A percentile compares a stretch with the other conserved stretches of the same genome.
phyloP scores from a whole-genome alignment of 306 rosid species.

The Cicer chorassanicum region DNA sequence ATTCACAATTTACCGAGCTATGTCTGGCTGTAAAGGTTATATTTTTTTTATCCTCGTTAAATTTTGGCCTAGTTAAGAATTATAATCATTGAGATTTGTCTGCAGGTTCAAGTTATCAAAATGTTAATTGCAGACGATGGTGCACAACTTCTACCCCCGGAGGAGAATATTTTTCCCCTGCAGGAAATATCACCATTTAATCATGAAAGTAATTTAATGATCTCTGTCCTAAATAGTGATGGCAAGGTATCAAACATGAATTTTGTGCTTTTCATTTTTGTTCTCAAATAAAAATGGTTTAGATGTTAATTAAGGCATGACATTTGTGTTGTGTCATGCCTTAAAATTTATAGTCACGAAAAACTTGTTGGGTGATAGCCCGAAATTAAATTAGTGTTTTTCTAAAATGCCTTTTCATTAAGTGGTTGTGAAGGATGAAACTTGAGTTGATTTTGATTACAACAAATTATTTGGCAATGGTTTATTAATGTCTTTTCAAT shows the following conservation, averaged over 20 bases:
- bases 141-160: constrained; percentile 28
- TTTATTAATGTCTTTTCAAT: neutral
- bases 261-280: neutral
- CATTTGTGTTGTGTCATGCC: neutral
- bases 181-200: neutral
- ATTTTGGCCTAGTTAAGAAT: neutral
- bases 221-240: neutral
- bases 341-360: neutral
- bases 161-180: neutral
- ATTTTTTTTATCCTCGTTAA: constrained; percentile 10
- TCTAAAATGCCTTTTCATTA: neutral
- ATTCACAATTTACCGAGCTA: constrained; percentile 51
- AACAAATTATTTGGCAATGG: neutral
- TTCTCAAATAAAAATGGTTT: neutral
- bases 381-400: neutral
- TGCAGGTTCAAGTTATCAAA: constrained; percentile 50
- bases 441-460: constrained; percentile 16
- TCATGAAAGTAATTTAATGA: neutral
- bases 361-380: constrained; percentile 15
- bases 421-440: neutral
- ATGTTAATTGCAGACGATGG: constrained; percentile 3
- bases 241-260: constrained; percentile 12
- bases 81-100: constrained; percentile 35
- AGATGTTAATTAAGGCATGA: neutral
- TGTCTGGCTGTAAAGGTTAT: constrained; percentile 50